Conservation (phyloP, 495 filamentous ascomycete genomes). For the Penicillium verhagenii region DNA sequence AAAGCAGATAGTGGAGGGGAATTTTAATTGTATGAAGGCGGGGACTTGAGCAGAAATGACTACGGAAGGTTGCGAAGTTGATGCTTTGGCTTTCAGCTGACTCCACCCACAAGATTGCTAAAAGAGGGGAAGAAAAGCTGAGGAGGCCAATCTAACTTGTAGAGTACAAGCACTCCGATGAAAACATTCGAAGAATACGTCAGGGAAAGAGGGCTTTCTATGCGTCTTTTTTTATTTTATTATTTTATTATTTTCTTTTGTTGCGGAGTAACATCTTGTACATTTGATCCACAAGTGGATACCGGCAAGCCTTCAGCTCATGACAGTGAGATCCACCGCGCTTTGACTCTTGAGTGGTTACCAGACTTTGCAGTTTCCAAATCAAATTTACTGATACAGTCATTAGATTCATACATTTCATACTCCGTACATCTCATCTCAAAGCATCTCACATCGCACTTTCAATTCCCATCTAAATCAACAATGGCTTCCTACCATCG, state of each 20-base stretch:
- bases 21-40: not conserved
- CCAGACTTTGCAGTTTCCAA: not conserved
- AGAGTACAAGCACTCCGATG: no score
- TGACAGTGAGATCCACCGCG: not conserved
- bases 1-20: not conserved
- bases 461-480: not conserved
- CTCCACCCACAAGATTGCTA: no score
- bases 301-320: not conserved
- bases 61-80: not conserved
- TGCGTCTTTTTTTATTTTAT: not conserved
- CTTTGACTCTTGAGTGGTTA: not conserved
- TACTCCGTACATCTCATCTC: not conserved
- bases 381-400: not conserved
- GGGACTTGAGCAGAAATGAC: no score
- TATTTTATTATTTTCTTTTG: not conserved
- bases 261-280: not conserved
- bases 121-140: not conserved
- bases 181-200: no score
- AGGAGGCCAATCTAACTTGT: not conserved
- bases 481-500: constrained; percentile 20
- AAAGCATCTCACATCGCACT: not conserved
- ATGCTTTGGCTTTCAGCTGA: no score
- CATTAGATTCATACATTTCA: not conserved
- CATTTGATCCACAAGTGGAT: not conserved
- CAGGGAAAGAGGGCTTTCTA: not conserved